phyloP scores from a whole-genome alignment of 2,329 filamentous ascomycete species.

The Fusarium kyushuense region DNA sequence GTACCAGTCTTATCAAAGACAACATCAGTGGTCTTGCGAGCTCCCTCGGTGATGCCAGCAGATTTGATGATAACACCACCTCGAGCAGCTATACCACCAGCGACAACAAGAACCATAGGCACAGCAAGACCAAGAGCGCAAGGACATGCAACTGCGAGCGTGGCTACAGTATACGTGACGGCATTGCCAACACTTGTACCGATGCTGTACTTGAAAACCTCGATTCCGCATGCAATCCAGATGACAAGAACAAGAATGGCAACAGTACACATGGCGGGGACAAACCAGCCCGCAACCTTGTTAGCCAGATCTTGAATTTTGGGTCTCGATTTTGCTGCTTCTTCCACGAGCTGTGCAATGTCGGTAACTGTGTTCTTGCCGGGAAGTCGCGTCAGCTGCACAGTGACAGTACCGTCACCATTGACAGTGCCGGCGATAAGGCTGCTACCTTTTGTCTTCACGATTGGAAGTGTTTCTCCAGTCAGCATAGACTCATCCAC shows the following conservation, averaged over 20 bases:
- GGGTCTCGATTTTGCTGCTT: constrained; percentile 70
- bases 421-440: constrained; percentile 18
- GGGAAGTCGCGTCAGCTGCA: constrained; percentile 62
- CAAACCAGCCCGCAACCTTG: constrained; percentile 68
- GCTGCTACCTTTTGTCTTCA: constrained; percentile 8
- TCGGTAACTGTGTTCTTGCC: constrained; percentile 70
- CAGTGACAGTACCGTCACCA: constrained; percentile 62
- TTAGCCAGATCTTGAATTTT: constrained; percentile 70
- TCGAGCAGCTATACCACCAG: constrained; percentile 68
- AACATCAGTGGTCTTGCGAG: constrained; percentile 66
- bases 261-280: constrained; percentile 65
- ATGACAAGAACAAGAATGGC: constrained; percentile 57
- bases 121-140: constrained; percentile 74
- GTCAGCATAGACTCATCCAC: constrained; percentile 73
- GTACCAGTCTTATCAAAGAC: constrained; percentile 78
- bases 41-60: constrained; percentile 65
- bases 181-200: constrained; percentile 48
- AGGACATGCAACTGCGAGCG: constrained; percentile 72
- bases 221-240: constrained; percentile 9
- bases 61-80: constrained; percentile 72
- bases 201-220: constrained; percentile 54
- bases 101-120: constrained; percentile 74
- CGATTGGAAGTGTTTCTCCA: background rate
- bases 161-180: constrained; percentile 57
- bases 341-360: constrained; percentile 70